phyloP scores from a whole-genome alignment of 2,329 filamentous ascomycete species.

The Thyridium curvatum region DNA sequence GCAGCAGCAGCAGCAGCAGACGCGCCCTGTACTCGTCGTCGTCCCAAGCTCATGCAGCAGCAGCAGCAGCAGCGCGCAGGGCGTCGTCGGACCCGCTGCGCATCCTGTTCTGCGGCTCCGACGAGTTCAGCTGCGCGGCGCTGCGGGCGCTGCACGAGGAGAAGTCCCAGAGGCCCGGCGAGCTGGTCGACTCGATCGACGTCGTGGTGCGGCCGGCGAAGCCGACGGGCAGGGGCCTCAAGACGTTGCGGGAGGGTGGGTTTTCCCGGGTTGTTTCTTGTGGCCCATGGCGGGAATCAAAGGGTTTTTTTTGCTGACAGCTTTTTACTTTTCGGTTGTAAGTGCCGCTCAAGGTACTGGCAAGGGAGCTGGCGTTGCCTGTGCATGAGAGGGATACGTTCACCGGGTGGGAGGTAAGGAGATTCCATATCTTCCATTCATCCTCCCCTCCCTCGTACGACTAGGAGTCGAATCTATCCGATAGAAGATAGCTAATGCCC shows the following conservation, averaged over 20 bases:
- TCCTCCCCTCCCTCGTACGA: too few species aligned
- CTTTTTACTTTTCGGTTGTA: background rate
- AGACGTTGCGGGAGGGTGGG: slow-evolving; percentile 58
- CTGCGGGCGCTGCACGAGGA: slow-evolving; percentile 63
- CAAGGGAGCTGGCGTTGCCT: slow-evolving; percentile 55
- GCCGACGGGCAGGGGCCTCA: slow-evolving; percentile 67
- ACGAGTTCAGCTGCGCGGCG: slow-evolving; percentile 79
- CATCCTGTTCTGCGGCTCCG: slow-evolving; percentile 92
- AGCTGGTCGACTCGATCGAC: slow-evolving; percentile 67
- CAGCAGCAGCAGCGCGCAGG: background rate
- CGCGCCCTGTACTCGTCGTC: background rate
- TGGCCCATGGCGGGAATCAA: background rate
- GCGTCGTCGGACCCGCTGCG: slow-evolving; percentile 58
- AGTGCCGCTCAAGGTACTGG: slow-evolving; percentile 63
- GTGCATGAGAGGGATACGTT: slow-evolving; percentile 79
- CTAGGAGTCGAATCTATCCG: too few species aligned
- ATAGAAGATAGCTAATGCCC: too few species aligned
- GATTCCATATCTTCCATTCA: background rate
- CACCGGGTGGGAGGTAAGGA: slow-evolving; percentile 66
- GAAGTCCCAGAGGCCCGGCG: slow-evolving; percentile 37
- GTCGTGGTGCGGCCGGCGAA: slow-evolving; percentile 81
- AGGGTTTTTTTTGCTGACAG: too few species aligned
- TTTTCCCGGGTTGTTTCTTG: background rate
- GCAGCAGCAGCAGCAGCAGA: too few species aligned
- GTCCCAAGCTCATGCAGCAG: background rate